Evolutionary conservation across 495 filamentous ascomycete genomes (phyloP), one percentile per base, ranked within the genome.

Genomic region (Glarea lozoyensis): DNA sequence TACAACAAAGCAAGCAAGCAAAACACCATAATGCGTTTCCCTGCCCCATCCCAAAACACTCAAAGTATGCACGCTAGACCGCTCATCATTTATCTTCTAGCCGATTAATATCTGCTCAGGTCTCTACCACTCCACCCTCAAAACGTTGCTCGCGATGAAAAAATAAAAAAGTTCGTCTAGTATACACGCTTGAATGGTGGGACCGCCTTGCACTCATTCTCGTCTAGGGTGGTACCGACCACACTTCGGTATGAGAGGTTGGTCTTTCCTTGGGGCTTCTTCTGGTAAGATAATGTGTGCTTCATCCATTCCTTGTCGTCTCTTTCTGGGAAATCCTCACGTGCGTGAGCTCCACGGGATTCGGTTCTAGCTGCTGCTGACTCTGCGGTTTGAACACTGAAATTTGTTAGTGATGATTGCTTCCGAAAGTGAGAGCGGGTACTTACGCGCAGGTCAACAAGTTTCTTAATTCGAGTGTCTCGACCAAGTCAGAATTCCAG

Each of bases 221-320:
- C 86, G 61, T 95, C 88, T 50, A 95, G 69, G 15, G 88, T 94
- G 46, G 73, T 74, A 50, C 70, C 71, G 43, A 83, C 76, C 45
- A 95, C 88, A 37, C 68, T 68, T 62, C 88, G 72, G 70, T 95
- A 94, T 43, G 69, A 67, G 23, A 94, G 63, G 33, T 89, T 79
- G 37, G 88, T 73, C 63, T 81, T 72, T 49, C 83, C 84, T 55
- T 90, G 86, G 33, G 83, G 81, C 58, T 81, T 61, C 81, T 87
- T 88, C 76, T 97, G 90, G 79, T 80, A 97, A 54, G 78, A 84
- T 50, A 97, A 75, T 25, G 82, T 94, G 75, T 97, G 90, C 78
- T 95, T 96, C 90, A 95, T 96, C 92, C 92, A 97, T 53, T 92
- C 79, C 64, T 76, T 68, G 59, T 97, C 90, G 59, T 96, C 86